Evolutionary conservation across 2,329 filamentous ascomycete genomes (phyloP).

Genomic region (Aspergillus neotritici): DNA sequence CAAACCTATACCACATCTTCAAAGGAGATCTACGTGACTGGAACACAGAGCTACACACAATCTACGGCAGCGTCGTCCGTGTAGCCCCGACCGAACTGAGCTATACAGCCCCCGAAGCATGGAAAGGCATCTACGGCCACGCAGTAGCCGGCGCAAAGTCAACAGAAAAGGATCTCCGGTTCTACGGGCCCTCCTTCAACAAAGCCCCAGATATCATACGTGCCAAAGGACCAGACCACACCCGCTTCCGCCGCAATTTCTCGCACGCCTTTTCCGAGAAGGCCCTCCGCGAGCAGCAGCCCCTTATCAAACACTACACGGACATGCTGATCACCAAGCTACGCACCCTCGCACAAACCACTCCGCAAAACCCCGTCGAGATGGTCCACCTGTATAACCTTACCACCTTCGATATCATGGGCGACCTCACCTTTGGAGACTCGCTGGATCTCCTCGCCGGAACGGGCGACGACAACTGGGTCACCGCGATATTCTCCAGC

Average conservation of each 20-base stretch:
- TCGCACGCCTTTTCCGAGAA: constrained; percentile 33
- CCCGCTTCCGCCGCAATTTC: constrained; percentile 29
- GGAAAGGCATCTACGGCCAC: constrained; percentile 35
- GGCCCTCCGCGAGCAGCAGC: constrained; percentile 30
- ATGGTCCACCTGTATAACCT: constrained; percentile 8
- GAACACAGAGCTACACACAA: constrained; percentile 19
- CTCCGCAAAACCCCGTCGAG: background rate
- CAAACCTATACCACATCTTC: constrained; percentile 2
- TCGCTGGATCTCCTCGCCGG: constrained; percentile 4
- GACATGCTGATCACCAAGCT: constrained; percentile 24
- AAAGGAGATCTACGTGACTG: constrained; percentile 6
- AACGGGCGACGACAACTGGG: constrained; percentile 5
- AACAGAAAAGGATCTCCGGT: constrained; percentile 21
- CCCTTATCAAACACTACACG: constrained; percentile 26
- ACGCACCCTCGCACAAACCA: background rate
- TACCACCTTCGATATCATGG: constrained; percentile 17
- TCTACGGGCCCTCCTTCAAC: constrained; percentile 18
- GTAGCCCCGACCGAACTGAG: constrained; percentile 37
- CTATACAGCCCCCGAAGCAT: constrained; percentile 25
- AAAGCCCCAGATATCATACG: constrained; percentile 22
- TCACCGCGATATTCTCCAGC: constrained; percentile 5
- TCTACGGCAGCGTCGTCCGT: constrained; percentile 32
- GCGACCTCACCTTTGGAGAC: constrained; percentile 14
- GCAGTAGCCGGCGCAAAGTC: constrained; percentile 18
- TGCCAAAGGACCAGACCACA: constrained; percentile 23